phyloP scores from a whole-genome alignment of 768 basidiomycete genomes.

The Auricularia cornea region DNA sequence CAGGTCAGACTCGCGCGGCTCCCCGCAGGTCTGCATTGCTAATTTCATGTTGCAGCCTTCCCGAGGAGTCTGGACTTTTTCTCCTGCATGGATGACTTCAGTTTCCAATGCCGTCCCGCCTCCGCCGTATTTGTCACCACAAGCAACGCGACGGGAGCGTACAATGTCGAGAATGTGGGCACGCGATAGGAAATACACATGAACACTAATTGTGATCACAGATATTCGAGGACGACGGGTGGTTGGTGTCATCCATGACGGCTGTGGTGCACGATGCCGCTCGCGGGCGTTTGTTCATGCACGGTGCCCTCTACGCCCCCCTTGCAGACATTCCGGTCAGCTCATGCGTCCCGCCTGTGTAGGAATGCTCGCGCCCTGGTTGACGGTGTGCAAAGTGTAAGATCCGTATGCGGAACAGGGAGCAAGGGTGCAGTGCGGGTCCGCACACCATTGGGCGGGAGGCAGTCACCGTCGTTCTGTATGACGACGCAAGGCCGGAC shows the following conservation, averaged over 20 bases:
- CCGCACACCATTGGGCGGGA: no score
- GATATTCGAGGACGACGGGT: slow-evolving; percentile 64
- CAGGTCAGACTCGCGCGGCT: slow-evolving; percentile 31
- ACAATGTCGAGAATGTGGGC: slow-evolving; percentile 46
- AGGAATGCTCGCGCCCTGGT: no score
- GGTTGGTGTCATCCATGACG: slow-evolving; percentile 47
- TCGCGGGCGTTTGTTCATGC: slow-evolving; percentile 44
- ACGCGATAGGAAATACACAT: not conserved
- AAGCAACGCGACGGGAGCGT: slow-evolving; percentile 41
- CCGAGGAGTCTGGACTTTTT: slow-evolving; percentile 25
- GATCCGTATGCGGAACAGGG: no score
- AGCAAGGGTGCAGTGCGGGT: no score
- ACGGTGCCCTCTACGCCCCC: slow-evolving; percentile 35
- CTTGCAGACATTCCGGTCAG: not conserved
- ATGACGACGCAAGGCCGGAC: no score
- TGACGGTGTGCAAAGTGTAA: no score
- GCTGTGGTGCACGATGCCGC: slow-evolving; percentile 46
- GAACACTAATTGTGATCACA: slow-evolving; percentile 15
- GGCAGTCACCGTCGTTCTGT: no score
- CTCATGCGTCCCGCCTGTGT: not conserved
- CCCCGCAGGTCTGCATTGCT: not conserved
- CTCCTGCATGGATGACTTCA: slow-evolving; percentile 31
- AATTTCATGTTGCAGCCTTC: slow-evolving; percentile 27
- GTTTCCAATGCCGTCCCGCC: slow-evolving; percentile 30
- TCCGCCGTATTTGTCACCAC: slow-evolving; percentile 41